Base-by-base conservation (phyloP, 2,329 filamentous ascomycete species). In the Botrytis byssoidea region DNA sequence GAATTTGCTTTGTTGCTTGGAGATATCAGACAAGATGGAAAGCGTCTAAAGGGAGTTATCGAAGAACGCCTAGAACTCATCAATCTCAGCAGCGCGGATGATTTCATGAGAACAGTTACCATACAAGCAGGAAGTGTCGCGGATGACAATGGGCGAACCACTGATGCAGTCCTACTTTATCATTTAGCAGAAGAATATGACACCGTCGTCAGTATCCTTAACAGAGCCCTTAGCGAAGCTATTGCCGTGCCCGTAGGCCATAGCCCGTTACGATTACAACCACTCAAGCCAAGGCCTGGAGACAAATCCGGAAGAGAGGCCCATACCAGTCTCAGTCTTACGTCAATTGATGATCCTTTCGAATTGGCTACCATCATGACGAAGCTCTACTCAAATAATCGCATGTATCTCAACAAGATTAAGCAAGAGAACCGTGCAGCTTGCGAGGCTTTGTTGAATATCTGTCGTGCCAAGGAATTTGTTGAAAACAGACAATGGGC, bases 161-260 rank as follows among this genome's bases (percentile, higher is more conserved):
- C 95, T 0, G 96, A 99, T 83, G 95, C 97, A 3, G 95, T 98
- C 22, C 87, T 99, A 69, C 87, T 99, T 70, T 98, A 97, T 82
- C 95, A 99, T 82, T 87, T 99, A 61, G 95, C 96, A 0, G 93
- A 94, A 79, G 95, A 99, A 82, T 98, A 97, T 81, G 94, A 99
- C 82, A 94, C 91, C 71, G 97, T 98, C n/a, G 90, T 98, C 61
- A 86, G 89, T 40, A 95, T 98, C 77, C 89, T 98, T 80, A 97
- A 95, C 83, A 92, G 94, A 57, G 92, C 95, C 5, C 87, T 99
- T 51, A 97, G 95, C 73, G 94, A 98, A 82, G 93, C 94, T 63
- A 90, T 98, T 74, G 92, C 93, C 20, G 88, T 95, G 18, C 94
- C 97, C 79, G 88, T 97, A 78, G 94, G 94, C 71, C 92, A 96